phyloP scores from a whole-genome alignment of 441 rosid species.

The Adansonia gregorii region DNA sequence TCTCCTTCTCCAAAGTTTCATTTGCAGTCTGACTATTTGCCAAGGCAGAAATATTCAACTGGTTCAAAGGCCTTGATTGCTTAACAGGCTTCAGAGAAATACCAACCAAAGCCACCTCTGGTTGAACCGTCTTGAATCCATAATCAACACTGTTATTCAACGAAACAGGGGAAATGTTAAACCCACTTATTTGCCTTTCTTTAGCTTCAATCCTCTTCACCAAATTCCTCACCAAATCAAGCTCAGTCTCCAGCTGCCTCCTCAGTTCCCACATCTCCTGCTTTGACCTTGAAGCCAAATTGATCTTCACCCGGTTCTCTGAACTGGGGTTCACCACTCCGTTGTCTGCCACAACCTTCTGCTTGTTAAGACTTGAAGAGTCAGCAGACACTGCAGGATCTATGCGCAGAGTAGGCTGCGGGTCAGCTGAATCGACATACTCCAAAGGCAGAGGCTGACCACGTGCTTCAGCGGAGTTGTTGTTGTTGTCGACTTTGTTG shows the following conservation, averaged over 20 bases:
- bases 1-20: slow-evolving; percentile 87
- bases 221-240: slow-evolving; percentile 68
- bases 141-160: slow-evolving; percentile 49
- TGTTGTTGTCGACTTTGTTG: slow-evolving; percentile 16
- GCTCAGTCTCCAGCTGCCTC: slow-evolving; percentile 80
- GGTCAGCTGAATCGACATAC: slow-evolving; percentile 35
- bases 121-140: slow-evolving; percentile 59
- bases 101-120: slow-evolving; percentile 66
- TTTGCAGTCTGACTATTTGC: slow-evolving; percentile 65
- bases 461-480: slow-evolving; percentile 35
- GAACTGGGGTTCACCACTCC: slow-evolving; percentile 46
- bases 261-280: slow-evolving; percentile 62
- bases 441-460: slow-evolving; percentile 37
- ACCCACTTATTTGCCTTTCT: slow-evolving; percentile 59
- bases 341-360: slow-evolving; percentile 40
- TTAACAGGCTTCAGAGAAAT: slow-evolving; percentile 56
- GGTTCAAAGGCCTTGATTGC: slow-evolving; percentile 73
- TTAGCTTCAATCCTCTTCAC: slow-evolving; percentile 81
- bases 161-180: slow-evolving; percentile 38
- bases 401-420: slow-evolving; percentile 25
- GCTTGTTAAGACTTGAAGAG: slow-evolving; percentile 42
- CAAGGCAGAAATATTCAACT: slow-evolving; percentile 65
- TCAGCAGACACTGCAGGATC: slow-evolving; percentile 45
- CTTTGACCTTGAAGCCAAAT: no score
- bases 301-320: slow-evolving; percentile 36